Evolutionary conservation across 1,284 basidiomycete species (phyloP), one percentile per base, ranked within the genome.

Genomic region (Ustilago vetiveriae): DNA sequence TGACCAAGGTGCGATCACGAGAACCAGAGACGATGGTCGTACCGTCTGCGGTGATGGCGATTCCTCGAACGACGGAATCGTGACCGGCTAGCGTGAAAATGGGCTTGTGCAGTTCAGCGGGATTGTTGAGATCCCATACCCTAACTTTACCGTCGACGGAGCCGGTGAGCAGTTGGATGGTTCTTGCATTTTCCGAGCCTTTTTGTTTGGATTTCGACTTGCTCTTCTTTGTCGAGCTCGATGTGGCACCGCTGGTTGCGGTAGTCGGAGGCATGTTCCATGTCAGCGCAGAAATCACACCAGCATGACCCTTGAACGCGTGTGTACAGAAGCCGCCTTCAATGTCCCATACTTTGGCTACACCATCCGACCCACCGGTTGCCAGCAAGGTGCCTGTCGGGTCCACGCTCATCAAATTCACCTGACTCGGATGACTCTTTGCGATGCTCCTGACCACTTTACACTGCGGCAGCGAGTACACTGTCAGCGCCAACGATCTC

Each of bases 261-360:
- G 38, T 10, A 83, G 88, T 84, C 62, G 85, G 85, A 78, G 88
- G 90, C 80, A 90, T 89, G 84, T 95, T 97, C 39, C 87, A 85
- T 47, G 96, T 85, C 9, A 96, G 91, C 64, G 91, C 92, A 74
- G 98, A 90, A 47, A 97, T 91, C 16, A 96, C 95, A 7, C 94
- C 96, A 79, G 98, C 96, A 10, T 95, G 95, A 4, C 72, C 75
- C 78, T 91, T 91, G 85, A 97, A 94, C 13, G 94, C 87, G 82
- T 99, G 96, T 0, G 96, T 99, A 36, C 92, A 88, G 82, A 90
- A 94, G 9, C 93, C 95, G 17, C 89, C 88, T 3, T 86, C 84
- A 40, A 95, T 87, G 81, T 98, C 91, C 93, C 94, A 98, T 9
- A 99, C 91, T 85, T 98, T 98, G 53, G 97, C 95, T 19, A 92